A percentile compares a stretch with the other conserved stretches of the same genome.
These are phyloP conservation scores for Haplographium delicatum DNA, from an alignment of 495 filamentous ascomycete genomes.

Conservation along the genomic window DNA sequence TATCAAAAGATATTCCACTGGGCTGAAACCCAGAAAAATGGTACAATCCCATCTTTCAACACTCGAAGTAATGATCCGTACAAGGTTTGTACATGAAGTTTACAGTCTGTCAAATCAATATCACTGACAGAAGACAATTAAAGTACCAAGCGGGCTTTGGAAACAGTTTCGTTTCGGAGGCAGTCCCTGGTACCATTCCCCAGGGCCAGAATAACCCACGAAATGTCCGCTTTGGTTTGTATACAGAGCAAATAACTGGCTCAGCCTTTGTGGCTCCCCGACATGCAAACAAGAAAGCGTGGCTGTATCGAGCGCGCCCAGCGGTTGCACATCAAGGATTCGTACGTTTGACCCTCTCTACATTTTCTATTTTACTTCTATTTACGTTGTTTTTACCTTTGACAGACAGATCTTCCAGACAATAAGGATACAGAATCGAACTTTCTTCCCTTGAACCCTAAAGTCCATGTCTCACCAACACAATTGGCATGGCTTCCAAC, in stretches of 20 bases:
- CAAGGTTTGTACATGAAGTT: slow-evolving; percentile 28
- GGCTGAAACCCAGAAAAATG: slow-evolving; percentile 52
- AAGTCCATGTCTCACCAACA: slow-evolving; percentile 1
- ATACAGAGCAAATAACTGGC: slow-evolving; percentile 69
- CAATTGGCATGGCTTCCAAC: slow-evolving; percentile 8
- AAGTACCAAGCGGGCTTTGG: slow-evolving; percentile 51
- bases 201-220: slow-evolving; percentile 64
- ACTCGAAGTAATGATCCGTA: slow-evolving; percentile 47
- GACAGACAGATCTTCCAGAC: no score
- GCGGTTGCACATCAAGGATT: slow-evolving; percentile 52
- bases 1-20: slow-evolving; percentile 56
- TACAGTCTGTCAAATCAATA: no score
- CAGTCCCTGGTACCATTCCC: slow-evolving; percentile 19
- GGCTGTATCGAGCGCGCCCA: slow-evolving; percentile 66
- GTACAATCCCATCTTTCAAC: slow-evolving; percentile 39
- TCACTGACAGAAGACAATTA: slow-evolving; percentile 20
- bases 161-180: slow-evolving; percentile 38
- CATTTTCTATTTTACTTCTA: no score
- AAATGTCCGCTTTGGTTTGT: slow-evolving; percentile 60
- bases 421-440: neutral
- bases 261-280: slow-evolving; percentile 69
- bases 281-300: slow-evolving; percentile 62
- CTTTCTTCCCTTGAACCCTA: slow-evolving; percentile 7
- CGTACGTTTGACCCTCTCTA: slow-evolving; percentile 30
- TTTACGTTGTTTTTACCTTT: no score